Evolutionary conservation across 1,139 yeast species (phyloP).

Genomic region (Debaryomyces subglobosus): DNA sequence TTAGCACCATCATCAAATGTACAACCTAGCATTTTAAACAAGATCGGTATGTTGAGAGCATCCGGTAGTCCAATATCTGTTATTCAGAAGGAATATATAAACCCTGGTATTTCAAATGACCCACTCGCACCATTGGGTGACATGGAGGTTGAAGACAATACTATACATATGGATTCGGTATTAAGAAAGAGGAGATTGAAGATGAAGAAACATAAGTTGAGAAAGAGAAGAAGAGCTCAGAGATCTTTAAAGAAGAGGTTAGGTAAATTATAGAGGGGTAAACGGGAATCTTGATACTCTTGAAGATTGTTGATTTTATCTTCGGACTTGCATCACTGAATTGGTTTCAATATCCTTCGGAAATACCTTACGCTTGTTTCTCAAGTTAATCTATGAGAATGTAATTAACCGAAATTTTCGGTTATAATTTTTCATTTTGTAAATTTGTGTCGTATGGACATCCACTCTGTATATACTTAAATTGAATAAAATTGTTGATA

Average conservation of each 20-base stretch:
- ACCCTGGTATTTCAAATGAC: not conserved
- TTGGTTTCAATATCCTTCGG: not conserved
- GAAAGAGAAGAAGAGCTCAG: constrained; percentile 71
- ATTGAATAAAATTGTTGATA: constrained; percentile 1
- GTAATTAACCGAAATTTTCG: not conserved
- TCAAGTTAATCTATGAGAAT: not conserved
- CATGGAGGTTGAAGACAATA: constrained; percentile 20
- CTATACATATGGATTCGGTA: constrained; percentile 57
- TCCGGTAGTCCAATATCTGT: not conserved
- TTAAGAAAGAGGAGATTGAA: constrained; percentile 69
- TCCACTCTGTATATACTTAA: constrained; percentile 6
- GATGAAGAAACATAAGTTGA: constrained; percentile 74
- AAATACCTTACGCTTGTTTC: not conserved
- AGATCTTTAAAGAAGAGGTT: constrained; percentile 61
- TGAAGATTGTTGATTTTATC: not conserved
- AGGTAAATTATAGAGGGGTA: constrained; percentile 39
- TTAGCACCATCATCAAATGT: not conserved
- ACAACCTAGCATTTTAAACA: not conserved
- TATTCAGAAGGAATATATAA: not conserved
- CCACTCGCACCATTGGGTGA: constrained; percentile 6
- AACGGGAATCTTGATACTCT: not conserved
- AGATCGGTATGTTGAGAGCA: not conserved
- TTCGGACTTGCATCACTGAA: constrained; percentile 9
- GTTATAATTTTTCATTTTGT: not conserved
- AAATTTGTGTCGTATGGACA: not conserved